Percentiles rank a stretch among this genome's conserved stretches.
phyloP scores from a whole-genome alignment of 306 rosid species.

The Fagus crenata region DNA sequence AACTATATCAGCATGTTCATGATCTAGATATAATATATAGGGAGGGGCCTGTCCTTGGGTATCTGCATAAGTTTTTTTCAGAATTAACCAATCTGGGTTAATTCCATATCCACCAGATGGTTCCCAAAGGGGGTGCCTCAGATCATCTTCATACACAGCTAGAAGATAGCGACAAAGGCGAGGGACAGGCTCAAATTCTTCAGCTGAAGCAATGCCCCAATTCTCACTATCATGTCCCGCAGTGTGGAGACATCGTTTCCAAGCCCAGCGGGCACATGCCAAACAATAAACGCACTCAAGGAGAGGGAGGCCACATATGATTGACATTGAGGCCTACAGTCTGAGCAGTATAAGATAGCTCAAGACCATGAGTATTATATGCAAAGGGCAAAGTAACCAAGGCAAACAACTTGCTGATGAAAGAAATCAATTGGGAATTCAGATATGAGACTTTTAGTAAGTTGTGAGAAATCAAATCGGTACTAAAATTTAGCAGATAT shows the following conservation, averaged over 20 bases:
- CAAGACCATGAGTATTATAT: constrained; percentile 18
- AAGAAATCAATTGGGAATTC: constrained; percentile 12
- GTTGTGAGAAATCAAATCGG: constrained; percentile 12
- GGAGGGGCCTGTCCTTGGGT: constrained; percentile 74
- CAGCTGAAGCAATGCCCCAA: constrained; percentile 75
- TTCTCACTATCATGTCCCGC: constrained; percentile 97
- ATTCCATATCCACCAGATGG: constrained; percentile 90
- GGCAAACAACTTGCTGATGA: background rate
- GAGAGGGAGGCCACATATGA: constrained; percentile 71
- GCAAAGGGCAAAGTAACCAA: constrained; percentile 11
- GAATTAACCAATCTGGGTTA: constrained; percentile 57
- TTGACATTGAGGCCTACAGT: constrained; percentile 58
- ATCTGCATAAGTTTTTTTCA: constrained; percentile 58
- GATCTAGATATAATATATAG: constrained; percentile 77
- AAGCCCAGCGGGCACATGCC: constrained; percentile 91
- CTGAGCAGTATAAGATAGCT: constrained; percentile 29
- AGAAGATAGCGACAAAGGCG: constrained; percentile 87
- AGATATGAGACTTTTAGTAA: constrained; percentile 5
- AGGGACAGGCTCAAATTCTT: constrained; percentile 85
- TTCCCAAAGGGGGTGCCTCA: constrained; percentile 72
- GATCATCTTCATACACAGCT: constrained; percentile 86
- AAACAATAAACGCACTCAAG: constrained; percentile 93
- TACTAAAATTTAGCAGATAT: background rate
- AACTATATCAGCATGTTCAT: constrained; percentile 70
- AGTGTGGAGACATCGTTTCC: constrained; percentile 89